Evolutionary conservation across 768 basidiomycete genomes (phyloP), one percentile per base, ranked within the genome.

Genomic region (Lactifluus pinguis): DNA sequence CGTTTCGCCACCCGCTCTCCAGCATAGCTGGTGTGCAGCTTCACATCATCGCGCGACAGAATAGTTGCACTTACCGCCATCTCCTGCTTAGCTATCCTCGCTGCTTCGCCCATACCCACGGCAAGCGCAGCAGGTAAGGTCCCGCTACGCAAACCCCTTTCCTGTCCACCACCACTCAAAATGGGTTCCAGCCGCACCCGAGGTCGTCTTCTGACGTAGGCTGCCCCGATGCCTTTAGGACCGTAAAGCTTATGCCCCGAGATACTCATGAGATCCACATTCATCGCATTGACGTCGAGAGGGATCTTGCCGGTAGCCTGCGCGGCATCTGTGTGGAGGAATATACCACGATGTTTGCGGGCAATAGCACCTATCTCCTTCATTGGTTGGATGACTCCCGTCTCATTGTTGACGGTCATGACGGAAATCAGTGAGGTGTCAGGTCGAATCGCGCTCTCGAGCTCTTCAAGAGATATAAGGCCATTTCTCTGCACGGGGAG

Each of bases 401-500:
- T 98, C 76, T 99, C 97, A 74, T 99, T 99, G 77, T 99, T 99
- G 61, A 99, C 97, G 17, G 90, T 83, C 97, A 99, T 99, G 71
- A 99, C 86, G 13, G 94, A 95, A 49, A 99, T 85, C n/a, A 98
- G 76, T 1, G 89, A 90, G 13, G 92, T 94, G 62, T 94, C 92
- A 9, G 94, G 93, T 36, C 92, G 85, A 60, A 99, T 93, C 41
- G 94, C 88, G 1, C 80, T 82, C 69, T 93, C 90, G 36, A 99
- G 83, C 9, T 83, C 84, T 17, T 84, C 77, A 55, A 99, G 76
- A 34, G 83, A 82, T 62, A 99, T 75, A 51, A 97, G 69, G 14
- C 97, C 97, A 70, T 93, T 92, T 29, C 79, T 72, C 68, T 91
- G 81, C 25, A 98, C 97, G 2, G 95, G 94, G n/a, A 99, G 80